Evolutionary conservation across 1,284 basidiomycete species (phyloP), one percentile per base, ranked within the genome.

Genomic region (Trichosporon faecale): DNA sequence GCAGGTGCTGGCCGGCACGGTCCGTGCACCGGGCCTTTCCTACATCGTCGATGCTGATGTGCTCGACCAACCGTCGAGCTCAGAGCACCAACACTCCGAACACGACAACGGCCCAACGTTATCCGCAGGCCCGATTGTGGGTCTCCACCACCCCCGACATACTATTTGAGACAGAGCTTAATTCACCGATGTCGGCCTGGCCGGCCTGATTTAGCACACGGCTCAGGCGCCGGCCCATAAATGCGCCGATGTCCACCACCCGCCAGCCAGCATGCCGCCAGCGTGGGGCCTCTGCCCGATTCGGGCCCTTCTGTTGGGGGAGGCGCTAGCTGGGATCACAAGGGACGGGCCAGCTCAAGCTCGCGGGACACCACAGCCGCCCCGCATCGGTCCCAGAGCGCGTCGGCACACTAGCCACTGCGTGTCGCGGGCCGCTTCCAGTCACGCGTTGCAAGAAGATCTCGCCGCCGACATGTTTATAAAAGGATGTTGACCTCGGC

Each of bases 361-460:
- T 52, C 49, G 49, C 49, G 49, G 49, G 49, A 52, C 49, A 52
- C 49, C 49, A 52, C 49, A 52, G 49, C 49, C 49, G 49, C 49
- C 49, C 49, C 49, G 49, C 49, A 52, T 52, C 49, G 49, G 23
- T 52, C 21, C 21, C 49, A 52, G 21, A 23, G 49, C 49, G 23
- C 49, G 49, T 52, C 23, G 49, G 49, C 49, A 11, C 49, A 11
- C 49, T 12, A 25, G 49, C 49, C 49, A 52, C 21, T 52, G 49
- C 21, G n/a, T 23, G 9, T 52, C 49, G 49, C 49, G 49, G 49
- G 49, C 49, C 49, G 49, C 21, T 52, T 52, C 49, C 49, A 21
- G 49, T 52, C n/a, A 52, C 49, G 49, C 49, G 40, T 23, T 52
- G 23, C 49, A 52, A 6, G 5, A 46, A n/a, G 49, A 21, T 52